phyloP scores from a whole-genome alignment of 139 green algal genomes.

The Eudorina sp. region DNA sequence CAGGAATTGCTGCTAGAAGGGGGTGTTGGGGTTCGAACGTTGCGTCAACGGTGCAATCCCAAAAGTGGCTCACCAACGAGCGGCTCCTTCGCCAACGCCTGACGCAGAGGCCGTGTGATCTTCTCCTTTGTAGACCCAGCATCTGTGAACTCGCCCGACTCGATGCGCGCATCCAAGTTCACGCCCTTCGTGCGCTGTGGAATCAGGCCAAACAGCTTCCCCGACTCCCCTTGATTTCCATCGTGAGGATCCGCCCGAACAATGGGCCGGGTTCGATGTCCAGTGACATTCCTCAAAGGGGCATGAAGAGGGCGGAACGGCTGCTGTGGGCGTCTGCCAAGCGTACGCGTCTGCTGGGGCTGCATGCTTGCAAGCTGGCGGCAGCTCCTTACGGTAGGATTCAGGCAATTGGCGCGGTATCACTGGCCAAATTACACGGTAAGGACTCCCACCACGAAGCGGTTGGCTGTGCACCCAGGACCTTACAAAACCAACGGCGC shows the following conservation, averaged over 20 bases:
- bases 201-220: slow-evolving; percentile 25
- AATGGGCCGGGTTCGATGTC: neutral
- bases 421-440: too few relatives aligned
- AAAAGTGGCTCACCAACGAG: slow-evolving; percentile 43
- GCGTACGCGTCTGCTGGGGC: neutral
- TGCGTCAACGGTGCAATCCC: neutral
- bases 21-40: too few relatives aligned
- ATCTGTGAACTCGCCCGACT: slow-evolving; percentile 84
- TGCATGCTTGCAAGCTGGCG: neutral
- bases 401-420: too few relatives aligned
- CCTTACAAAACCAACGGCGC: too few relatives aligned
- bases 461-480: too few relatives aligned
- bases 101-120: slow-evolving; percentile 77
- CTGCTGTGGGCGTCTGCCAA: neutral
- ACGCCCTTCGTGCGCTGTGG: neutral
- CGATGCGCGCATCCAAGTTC: slow-evolving; percentile 70
- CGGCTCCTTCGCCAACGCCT: slow-evolving; percentile 79
- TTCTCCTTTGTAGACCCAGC: slow-evolving; percentile 84
- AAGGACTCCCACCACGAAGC: too few relatives aligned
- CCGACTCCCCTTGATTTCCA: neutral
- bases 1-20: too few relatives aligned
- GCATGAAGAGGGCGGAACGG: neutral
- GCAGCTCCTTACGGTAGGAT: too few relatives aligned
- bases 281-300: neutral
- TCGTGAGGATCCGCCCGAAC: neutral